A percentile compares a stretch with the other conserved stretches of the same genome.
phyloP scores from a whole-genome alignment of 805 yeast species.

The Candida taoyuanica region DNA sequence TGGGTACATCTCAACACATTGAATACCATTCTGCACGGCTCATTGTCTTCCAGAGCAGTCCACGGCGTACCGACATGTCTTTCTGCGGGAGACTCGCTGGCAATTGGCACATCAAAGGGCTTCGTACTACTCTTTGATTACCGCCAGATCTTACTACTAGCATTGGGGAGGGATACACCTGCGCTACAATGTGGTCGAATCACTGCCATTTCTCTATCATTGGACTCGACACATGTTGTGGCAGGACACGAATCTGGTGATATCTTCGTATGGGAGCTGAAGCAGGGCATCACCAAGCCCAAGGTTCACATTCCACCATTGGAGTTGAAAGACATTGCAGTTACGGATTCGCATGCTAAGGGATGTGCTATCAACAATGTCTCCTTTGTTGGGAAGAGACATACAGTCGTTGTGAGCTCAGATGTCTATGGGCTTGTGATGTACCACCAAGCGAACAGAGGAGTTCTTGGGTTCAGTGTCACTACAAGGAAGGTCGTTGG shows the following conservation, averaged over 20 bases:
- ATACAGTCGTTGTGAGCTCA: constrained; percentile 50
- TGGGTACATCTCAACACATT: constrained; percentile 40
- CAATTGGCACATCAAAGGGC: constrained; percentile 71
- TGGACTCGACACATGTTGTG: constrained; percentile 65
- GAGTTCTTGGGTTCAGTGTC: constrained; percentile 47
- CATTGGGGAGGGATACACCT: constrained; percentile 31
- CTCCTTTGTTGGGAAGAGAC: constrained; percentile 45
- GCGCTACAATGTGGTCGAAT: constrained; percentile 42
- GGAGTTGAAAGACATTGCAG: constrained; percentile 12
- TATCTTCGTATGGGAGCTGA: constrained; percentile 64
- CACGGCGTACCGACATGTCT: constrained; percentile 52
- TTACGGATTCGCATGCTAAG: constrained; percentile 30
- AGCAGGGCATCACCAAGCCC: constrained; percentile 28
- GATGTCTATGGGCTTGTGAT: constrained; percentile 56
- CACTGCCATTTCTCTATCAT: constrained; percentile 52
- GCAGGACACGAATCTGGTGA: constrained; percentile 66
- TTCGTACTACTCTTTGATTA: constrained; percentile 61
- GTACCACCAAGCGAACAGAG: constrained; percentile 58
- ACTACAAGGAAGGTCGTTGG: constrained; percentile 52
- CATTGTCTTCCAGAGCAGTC: constrained; percentile 28
- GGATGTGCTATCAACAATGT: constrained; percentile 37
- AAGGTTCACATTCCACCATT: constrained; percentile 22
- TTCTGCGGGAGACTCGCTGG: constrained; percentile 42
- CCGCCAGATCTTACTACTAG: constrained; percentile 50
- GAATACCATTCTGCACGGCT: constrained; percentile 31